phyloP scores from a whole-genome alignment of 1,284 basidiomycete genomes.

The Stereum hirsutum region DNA sequence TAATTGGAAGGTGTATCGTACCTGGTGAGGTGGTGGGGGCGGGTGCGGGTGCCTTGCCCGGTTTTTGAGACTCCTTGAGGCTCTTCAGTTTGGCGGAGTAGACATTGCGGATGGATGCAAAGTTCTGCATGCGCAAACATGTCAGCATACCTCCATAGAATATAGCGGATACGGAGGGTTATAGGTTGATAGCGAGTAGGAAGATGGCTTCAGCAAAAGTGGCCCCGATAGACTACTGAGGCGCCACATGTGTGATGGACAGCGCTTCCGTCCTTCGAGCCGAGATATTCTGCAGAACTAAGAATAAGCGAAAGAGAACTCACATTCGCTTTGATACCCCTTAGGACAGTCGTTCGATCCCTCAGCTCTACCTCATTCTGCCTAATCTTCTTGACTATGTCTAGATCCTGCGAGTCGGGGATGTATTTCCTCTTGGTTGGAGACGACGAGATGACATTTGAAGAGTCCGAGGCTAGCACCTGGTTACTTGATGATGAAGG shows the following conservation, averaged over 20 bases:
- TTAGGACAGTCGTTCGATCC: constrained; percentile 69
- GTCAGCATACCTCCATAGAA: background rate
- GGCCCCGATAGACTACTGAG: too few species aligned
- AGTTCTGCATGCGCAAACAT: constrained; percentile 43
- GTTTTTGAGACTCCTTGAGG: constrained; percentile 51
- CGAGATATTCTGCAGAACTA: background rate
- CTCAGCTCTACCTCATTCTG: constrained; percentile 64
- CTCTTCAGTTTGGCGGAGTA: constrained; percentile 74
- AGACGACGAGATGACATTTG: constrained; percentile 31
- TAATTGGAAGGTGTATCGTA: constrained; percentile 9
- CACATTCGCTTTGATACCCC: constrained; percentile 71
- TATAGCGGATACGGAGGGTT: background rate
- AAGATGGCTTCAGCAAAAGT: too few species aligned
- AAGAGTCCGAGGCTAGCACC: constrained; percentile 20
- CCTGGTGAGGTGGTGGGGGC: constrained; percentile 9
- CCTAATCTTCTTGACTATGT: constrained; percentile 77
- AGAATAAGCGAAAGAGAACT: constrained; percentile 14
- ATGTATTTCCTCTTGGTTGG: constrained; percentile 72
- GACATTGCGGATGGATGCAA: constrained; percentile 48
- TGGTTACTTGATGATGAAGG: constrained; percentile 29
- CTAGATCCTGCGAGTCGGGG: constrained; percentile 67
- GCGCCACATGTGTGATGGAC: too few species aligned
- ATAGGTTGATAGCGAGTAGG: too few species aligned
- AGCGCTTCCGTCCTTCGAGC: too few species aligned
- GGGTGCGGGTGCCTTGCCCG: constrained; percentile 29